Evolutionary conservation across 139 green algal genomes (phyloP), one percentile per base, ranked within the genome.

Genomic region (Chlamydomonas urium): DNA sequence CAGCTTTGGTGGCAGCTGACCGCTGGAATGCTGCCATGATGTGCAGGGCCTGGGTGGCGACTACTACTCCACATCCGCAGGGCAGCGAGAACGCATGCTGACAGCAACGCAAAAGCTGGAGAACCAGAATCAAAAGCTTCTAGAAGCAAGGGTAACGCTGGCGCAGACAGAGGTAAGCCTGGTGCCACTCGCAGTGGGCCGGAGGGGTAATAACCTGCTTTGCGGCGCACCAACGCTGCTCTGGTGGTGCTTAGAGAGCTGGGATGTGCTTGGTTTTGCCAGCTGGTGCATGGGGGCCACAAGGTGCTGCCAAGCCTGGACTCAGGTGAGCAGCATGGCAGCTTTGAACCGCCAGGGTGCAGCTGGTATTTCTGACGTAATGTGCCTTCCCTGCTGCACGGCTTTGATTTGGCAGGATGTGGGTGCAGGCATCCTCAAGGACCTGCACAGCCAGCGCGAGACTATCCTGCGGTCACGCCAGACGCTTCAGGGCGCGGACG

Each of bases 371-470:
- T n/a, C n/a, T n/a, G n/a, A n/a, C n/a, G n/a, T n/a, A n/a, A n/a
- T n/a, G n/a, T n/a, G n/a, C n/a, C n/a, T n/a, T n/a, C n/a, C n/a
- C n/a, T n/a, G n/a, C n/a, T n/a, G n/a, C n/a, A n/a, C n/a, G n/a
- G n/a, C n/a, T n/a, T n/a, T 62, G 53, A 31, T 28, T 14, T 38
- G 8, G 53, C 88, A 99, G 91, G 95, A 99, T 72, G 81, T 98
- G 26, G 95, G 95, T 17, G 88, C 92, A 2, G 86, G 58, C 73
- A 97, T 99, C 57, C 77, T 99, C 50, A 71, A 87, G 48, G 90
- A 99, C 83, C 83, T 99, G 37, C 87, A 96, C 42, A 71, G 87
- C 28, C 95, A 99, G 73, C 84, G 95, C 2, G 85, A 99, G 81
- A 97, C 93, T 3, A 97, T 99, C 73, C 36, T 86, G 31, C 83